Base-by-base conservation (phyloP, 495 filamentous ascomycete genomes). In the Hyaloscypha hepaticicola region DNA sequence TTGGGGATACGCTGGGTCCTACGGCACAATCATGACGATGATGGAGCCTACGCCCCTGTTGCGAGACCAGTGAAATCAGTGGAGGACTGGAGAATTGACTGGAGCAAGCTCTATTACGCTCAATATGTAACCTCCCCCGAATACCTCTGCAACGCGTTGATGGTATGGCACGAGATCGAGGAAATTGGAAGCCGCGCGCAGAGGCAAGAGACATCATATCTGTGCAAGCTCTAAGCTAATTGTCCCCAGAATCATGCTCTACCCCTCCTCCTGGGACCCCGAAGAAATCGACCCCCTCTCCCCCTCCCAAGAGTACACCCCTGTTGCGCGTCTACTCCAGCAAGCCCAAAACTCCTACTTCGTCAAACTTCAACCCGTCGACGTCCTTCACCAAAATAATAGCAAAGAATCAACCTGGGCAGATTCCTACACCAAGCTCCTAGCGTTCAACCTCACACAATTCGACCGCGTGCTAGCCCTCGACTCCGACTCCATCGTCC, bases 111-210 rank as follows among this genome's bases (percentile, higher is more conserved):
- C 58, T 84, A 83, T 33, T 88, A 87, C 65, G 79, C 80, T 31
- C 83, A 84, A 69, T 88, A 87, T 76, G 87, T 85, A 7, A 86
- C 85, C 1, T 78, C 77, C 9, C 77, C 77, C 57, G 76, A 82
- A 7, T 84, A 87, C 64, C 77, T 89, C 8, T 89, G 87, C 76
- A 88, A 88, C 69, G 82, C 81, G 7, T 65, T 89, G 34, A 86
- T 89, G 85, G 74, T 88, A 5, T 82, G 88, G 64, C 84, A 84
- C 55, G 72, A 83, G 25, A 68, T 88, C 52, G 66, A 84, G 12
- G 75, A 80, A 38, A 72, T 84, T 4, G 84, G 80, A 21, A 83
- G 78, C 61, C 76, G 79, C 58, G 85, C 87, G 0, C 80, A 86
- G 38, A 80, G 79, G 21, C 67, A 88, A 19, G 16, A 1, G 3